Conservation (phyloP, 1,139 yeast genomes). For the Saccharomyces hybrid region DNA sequence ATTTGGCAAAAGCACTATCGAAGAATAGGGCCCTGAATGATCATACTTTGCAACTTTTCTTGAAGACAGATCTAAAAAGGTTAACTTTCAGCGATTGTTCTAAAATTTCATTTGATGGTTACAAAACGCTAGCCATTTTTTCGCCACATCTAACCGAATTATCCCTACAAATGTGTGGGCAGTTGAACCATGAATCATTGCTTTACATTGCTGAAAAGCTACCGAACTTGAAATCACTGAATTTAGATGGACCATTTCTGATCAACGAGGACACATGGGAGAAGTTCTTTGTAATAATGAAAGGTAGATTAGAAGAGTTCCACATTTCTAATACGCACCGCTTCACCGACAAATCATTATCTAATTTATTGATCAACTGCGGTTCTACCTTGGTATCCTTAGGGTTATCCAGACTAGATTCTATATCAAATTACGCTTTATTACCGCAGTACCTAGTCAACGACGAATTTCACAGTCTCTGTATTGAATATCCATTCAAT, state of each 20-base stretch:
- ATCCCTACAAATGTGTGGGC: conserved; percentile 88
- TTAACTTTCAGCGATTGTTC: conserved; percentile 93
- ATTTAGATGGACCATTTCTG: conserved; percentile 81
- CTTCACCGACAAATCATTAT: conserved; percentile 59
- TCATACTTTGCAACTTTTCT: conserved; percentile 62
- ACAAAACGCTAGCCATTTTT: conserved; percentile 63
- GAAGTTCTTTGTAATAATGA: conserved; percentile 52
- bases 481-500: conserved; percentile 58
- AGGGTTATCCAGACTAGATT: conserved; percentile 63
- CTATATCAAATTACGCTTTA: conserved; percentile 53
- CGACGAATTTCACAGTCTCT: conserved; percentile 44
- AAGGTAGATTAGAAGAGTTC: conserved; percentile 43
- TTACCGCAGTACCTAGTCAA: conserved; percentile 56
- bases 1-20: conserved; percentile 71
- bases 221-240: conserved; percentile 43
- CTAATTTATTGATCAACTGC: conserved; percentile 54
- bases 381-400: conserved; percentile 46
- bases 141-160: conserved; percentile 67
- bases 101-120: conserved; percentile 56
- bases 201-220: conserved; percentile 55
- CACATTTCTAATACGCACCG: conserved; percentile 79
- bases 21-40: conserved; percentile 73
- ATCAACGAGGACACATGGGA: conserved; percentile 73
- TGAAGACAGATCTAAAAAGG: conserved; percentile 48
- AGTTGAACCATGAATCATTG: conserved; percentile 70